Conservation (phyloP, 2,329 filamentous ascomycete genomes). For the Talaromyces sp. region DNA sequence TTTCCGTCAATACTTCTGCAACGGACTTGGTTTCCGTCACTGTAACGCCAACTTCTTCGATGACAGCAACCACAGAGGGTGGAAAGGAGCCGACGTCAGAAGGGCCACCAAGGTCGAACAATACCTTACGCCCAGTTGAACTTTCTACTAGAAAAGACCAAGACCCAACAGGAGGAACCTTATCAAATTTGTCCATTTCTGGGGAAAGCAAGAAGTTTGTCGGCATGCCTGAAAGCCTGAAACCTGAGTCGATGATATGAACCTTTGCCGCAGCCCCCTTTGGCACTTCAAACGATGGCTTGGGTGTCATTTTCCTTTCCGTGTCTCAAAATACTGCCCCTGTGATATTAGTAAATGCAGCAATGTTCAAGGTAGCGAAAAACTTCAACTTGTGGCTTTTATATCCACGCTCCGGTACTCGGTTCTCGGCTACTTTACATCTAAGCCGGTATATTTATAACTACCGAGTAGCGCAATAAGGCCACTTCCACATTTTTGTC, state of each 20-base stretch:
- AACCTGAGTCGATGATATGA: conserved; percentile 3
- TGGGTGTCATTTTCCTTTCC: not conserved
- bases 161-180: not conserved
- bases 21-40: conserved; percentile 19
- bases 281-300: not conserved
- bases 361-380: not conserved
- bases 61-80: conserved; percentile 12
- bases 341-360: not conserved
- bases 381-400: not conserved
- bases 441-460: too few relatives aligned
- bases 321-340: not conserved
- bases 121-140: conserved; percentile 33
- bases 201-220: not conserved
- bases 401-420: not conserved
- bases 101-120: conserved; percentile 47
- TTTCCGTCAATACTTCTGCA: conserved; percentile 35
- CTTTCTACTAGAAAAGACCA: conserved; percentile 22
- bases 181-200: not conserved
- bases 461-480: too few relatives aligned
- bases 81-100: conserved; percentile 44
- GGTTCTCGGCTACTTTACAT: not conserved
- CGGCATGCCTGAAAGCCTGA: not conserved
- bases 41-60: not conserved
- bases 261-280: not conserved
- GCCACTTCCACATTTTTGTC: too few relatives aligned